Percentiles rank a stretch among this genome's conserved stretches.
Evolutionary conservation across 306 rosid species (phyloP).

Genomic region (Mimosa bimucronata): DNA sequence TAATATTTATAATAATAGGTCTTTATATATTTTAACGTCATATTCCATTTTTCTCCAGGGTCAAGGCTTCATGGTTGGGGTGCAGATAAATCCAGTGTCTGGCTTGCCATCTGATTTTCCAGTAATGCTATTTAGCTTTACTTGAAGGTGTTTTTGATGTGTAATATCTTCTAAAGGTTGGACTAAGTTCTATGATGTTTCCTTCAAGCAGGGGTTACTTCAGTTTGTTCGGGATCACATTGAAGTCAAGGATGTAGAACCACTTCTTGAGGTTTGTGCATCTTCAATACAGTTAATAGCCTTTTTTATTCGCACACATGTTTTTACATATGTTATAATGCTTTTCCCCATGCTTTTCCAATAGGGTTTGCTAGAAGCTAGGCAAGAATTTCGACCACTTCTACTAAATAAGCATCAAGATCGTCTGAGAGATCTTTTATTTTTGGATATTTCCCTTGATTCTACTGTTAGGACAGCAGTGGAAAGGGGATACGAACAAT

Average conservation of each 20-base stretch:
- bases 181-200: slow-evolving; percentile 27
- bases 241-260: slow-evolving; percentile 79
- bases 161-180: slow-evolving; percentile 34
- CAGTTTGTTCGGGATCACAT: slow-evolving; percentile 71
- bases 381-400: slow-evolving; percentile 71
- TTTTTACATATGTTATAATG: slow-evolving; percentile 30
- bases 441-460: slow-evolving; percentile 96
- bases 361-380: slow-evolving; percentile 93
- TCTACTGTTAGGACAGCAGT: slow-evolving; percentile 93
- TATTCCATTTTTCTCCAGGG: slow-evolving; percentile 65
- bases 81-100: slow-evolving; percentile 81
- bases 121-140: slow-evolving; percentile 53
- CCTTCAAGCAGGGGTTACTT: slow-evolving; percentile 63
- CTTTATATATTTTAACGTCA: slow-evolving; percentile 23
- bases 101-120: slow-evolving; percentile 90
- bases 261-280: slow-evolving; percentile 78
- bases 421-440: slow-evolving; percentile 89
- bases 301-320: slow-evolving; percentile 18
- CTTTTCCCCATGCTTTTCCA: slow-evolving; percentile 3
- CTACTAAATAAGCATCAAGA: slow-evolving; percentile 63
- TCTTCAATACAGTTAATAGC: slow-evolving; percentile 28
- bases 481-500: slow-evolving; percentile 87
- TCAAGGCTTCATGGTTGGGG: slow-evolving; percentile 99
- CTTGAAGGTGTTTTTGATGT: slow-evolving; percentile 35
- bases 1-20: slow-evolving; percentile 33